These are phyloP conservation scores for Acacia acuminata DNA, from an alignment of 306 rosid genomes.

Conservation along the genomic window DNA sequence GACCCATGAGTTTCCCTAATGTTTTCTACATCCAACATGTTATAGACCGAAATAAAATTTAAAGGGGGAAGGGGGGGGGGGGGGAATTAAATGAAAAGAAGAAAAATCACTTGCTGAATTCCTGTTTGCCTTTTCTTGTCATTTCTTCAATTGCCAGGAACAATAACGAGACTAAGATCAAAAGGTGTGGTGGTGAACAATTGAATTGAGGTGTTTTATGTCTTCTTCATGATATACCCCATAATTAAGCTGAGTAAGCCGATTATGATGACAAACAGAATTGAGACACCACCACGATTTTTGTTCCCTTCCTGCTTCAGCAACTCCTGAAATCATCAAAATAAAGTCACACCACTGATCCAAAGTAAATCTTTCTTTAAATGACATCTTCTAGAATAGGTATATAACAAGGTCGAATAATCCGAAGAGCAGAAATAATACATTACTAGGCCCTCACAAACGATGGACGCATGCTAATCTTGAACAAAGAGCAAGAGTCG, in stretches of 20 bases:
- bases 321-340: conserved; percentile 58
- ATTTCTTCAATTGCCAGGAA: conserved; percentile 50
- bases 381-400: not conserved
- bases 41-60: conserved; percentile 36
- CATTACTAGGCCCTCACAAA: not conserved
- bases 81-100: conserved; percentile 1
- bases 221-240: conserved; percentile 75
- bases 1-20: conserved; percentile 44
- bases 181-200: conserved; percentile 39
- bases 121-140: conserved; percentile 48
- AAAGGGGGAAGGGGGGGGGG: not conserved
- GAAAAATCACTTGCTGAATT: conserved; percentile 37
- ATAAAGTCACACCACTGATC: conserved; percentile 7
- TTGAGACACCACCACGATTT: conserved; percentile 69
- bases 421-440: not conserved
- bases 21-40: conserved; percentile 51
- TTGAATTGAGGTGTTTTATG: conserved; percentile 39
- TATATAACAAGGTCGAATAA: conserved; percentile 9
- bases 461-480: not conserved
- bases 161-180: conserved; percentile 35
- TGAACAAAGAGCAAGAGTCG: conserved; percentile 3
- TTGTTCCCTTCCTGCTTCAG: conserved; percentile 68
- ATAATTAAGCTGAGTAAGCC: conserved; percentile 71
- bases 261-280: conserved; percentile 54
- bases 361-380: not conserved